A percentile compares a stretch with the other conserved stretches of the same genome.
Conservation (phyloP, 2,329 filamentous ascomycete genomes). For the Blumeria hordei region DNA sequence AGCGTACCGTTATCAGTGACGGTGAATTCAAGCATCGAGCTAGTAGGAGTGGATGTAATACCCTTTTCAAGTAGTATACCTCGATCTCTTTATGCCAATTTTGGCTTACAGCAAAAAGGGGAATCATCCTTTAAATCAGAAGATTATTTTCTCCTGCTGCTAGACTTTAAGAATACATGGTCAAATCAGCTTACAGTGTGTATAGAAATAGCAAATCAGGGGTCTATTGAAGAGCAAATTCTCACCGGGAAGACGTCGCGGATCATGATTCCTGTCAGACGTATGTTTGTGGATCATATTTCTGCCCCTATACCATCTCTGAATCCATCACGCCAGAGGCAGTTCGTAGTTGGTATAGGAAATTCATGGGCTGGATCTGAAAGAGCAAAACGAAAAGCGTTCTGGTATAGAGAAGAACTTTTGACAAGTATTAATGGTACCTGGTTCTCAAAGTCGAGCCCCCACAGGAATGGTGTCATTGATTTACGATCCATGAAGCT, state of each 20-base stretch:
- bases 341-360: slow-evolving; percentile 69
- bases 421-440: slow-evolving; percentile 44
- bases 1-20: slow-evolving; percentile 64
- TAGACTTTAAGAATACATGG: slow-evolving; percentile 82
- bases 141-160: slow-evolving; percentile 52
- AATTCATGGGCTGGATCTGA: slow-evolving; percentile 62
- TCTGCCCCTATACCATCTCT: slow-evolving; percentile 57
- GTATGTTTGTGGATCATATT: slow-evolving; percentile 53
- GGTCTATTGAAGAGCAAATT: slow-evolving; percentile 23
- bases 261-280: slow-evolving; percentile 49
- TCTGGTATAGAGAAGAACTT: slow-evolving; percentile 75
- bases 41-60: slow-evolving; percentile 56
- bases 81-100: slow-evolving; percentile 27
- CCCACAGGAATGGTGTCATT: slow-evolving; percentile 36
- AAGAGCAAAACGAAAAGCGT: slow-evolving; percentile 53
- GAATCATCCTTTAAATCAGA: slow-evolving; percentile 20
- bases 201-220: slow-evolving; percentile 20
- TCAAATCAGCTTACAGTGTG: slow-evolving; percentile 50
- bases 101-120: slow-evolving; percentile 5
- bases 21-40: slow-evolving; percentile 74
- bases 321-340: slow-evolving; percentile 61
- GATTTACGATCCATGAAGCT: slow-evolving; percentile 57
- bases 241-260: slow-evolving; percentile 47
- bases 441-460: slow-evolving; percentile 36
- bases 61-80: slow-evolving; percentile 47